phyloP scores from a whole-genome alignment of 176 grass and related monocot species.

The Tuctoria greenei region DNA sequence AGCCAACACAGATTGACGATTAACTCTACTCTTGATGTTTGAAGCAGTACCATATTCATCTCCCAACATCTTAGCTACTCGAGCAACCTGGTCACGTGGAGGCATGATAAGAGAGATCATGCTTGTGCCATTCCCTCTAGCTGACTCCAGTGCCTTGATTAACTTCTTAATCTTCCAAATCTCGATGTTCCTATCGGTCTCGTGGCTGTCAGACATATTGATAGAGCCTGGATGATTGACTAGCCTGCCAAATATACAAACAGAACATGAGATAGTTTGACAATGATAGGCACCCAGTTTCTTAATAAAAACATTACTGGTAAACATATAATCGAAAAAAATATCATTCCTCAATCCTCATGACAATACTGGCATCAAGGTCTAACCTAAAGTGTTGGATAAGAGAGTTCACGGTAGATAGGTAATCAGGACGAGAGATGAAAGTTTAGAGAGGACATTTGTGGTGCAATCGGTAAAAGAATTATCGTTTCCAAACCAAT shows the following conservation, averaged over 20 bases:
- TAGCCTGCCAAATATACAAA: background rate
- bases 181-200: background rate
- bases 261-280: background rate
- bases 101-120: constrained; percentile 4
- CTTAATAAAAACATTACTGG: background rate
- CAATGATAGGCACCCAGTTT: background rate
- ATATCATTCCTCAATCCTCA: background rate
- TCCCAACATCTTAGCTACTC: background rate
- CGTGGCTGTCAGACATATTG: background rate
- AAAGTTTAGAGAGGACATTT: background rate
- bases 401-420: background rate
- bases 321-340: background rate
- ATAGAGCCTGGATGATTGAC: background rate
- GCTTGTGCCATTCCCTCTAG: background rate
- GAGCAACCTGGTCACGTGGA: background rate
- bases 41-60: constrained; percentile 1
- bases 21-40: background rate
- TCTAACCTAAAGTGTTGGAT: background rate
- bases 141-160: background rate
- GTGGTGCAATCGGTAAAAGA: background rate
- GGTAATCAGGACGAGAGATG: background rate
- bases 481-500: background rate
- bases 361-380: background rate
- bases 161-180: constrained; percentile 1
- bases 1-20: constrained; percentile 3